These are phyloP conservation scores for Thyridium curvatum DNA, from an alignment of 2,329 filamentous ascomycete species.

Conservation along the genomic window DNA sequence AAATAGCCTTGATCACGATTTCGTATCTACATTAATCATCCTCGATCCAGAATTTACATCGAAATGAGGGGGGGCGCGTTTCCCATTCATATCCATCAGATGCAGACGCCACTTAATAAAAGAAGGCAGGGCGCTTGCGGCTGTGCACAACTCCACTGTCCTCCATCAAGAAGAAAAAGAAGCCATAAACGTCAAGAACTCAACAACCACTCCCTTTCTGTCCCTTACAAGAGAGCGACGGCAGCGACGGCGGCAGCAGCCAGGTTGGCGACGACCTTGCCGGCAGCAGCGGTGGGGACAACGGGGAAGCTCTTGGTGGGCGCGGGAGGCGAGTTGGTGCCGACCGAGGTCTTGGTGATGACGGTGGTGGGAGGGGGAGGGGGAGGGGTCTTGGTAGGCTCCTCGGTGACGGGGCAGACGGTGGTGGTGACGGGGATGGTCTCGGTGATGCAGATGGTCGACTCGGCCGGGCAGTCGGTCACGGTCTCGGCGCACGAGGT, in stretches of 20 bases:
- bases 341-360: slow-evolving; percentile 9
- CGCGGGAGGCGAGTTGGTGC: slow-evolving; percentile 4
- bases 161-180: too few species aligned
- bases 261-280: slow-evolving; percentile 8
- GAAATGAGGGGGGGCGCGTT: too few species aligned
- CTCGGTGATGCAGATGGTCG: slow-evolving; percentile 21
- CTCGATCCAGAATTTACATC: too few species aligned
- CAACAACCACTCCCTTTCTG: too few species aligned
- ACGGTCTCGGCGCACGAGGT: slow-evolving; percentile 51
- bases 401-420: slow-evolving; percentile 25
- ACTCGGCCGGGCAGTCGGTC: slow-evolving; percentile 44
- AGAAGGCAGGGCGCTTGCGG: too few species aligned
- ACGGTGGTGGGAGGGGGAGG: slow-evolving; percentile 3
- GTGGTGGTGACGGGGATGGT: slow-evolving; percentile 30
- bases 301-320: slow-evolving; percentile 4
- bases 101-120: too few species aligned
- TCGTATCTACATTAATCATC: too few species aligned
- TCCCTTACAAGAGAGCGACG: slow-evolving; percentile 12
- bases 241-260: slow-evolving; percentile 9
- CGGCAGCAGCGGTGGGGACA: slow-evolving; percentile 12
- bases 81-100: too few species aligned
- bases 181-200: too few species aligned
- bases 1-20: too few species aligned
- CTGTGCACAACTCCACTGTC: too few species aligned
- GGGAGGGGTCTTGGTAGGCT: background rate